These are phyloP conservation scores for Hyaloscypha finlandica DNA, from an alignment of 495 filamentous ascomycete genomes.

Conservation along the genomic window DNA sequence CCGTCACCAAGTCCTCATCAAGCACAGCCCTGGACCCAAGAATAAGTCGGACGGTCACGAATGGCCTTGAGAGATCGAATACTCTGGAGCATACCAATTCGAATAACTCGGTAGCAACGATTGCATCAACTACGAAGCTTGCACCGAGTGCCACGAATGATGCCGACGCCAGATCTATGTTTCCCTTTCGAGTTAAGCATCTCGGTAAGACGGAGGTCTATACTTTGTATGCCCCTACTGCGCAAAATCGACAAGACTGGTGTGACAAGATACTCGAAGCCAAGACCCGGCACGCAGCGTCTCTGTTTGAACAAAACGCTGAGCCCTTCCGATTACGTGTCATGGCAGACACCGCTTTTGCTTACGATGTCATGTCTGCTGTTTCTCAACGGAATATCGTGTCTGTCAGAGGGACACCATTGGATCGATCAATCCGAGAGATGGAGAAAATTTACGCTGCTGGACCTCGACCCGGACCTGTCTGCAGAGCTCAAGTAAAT, in stretches of 20 bases:
- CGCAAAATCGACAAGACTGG: constrained; percentile 80
- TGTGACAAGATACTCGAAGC: constrained; percentile 91
- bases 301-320: constrained; percentile 87
- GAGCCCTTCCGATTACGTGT: constrained; percentile 94
- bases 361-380: constrained; percentile 64
- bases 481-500: constrained; percentile 84
- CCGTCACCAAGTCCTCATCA: constrained; percentile 52
- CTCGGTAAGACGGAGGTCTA: constrained; percentile 84
- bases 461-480: constrained; percentile 66
- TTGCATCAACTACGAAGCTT: constrained; percentile 50
- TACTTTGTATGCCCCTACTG: constrained; percentile 78
- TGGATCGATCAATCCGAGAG: constrained; percentile 87
- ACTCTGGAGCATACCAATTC: constrained; percentile 67
- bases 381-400: constrained; percentile 21
- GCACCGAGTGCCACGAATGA: constrained; percentile 44
- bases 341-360: constrained; percentile 90
- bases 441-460: constrained; percentile 75
- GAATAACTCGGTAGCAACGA: constrained; percentile 39
- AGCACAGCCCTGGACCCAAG: constrained; percentile 46
- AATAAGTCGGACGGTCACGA: constrained; percentile 28
- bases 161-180: constrained; percentile 79
- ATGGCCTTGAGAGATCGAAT: constrained; percentile 51
- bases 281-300: constrained; percentile 88
- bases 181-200: constrained; percentile 95
- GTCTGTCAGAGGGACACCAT: constrained; percentile 83